phyloP scores from a whole-genome alignment of 306 rosid genomes.

The Sesbania bispinosa region DNA sequence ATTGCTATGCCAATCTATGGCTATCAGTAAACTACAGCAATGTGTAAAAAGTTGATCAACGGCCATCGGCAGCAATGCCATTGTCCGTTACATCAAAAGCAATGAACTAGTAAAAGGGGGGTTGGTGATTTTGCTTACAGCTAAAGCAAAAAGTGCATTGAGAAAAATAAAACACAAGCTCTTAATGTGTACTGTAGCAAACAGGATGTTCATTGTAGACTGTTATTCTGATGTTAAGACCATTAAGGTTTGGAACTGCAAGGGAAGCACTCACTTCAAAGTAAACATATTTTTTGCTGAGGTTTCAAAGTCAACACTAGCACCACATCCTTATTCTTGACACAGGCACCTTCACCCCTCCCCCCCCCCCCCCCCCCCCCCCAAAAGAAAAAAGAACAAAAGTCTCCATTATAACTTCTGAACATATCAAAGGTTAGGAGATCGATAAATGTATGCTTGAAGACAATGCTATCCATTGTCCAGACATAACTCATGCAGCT shows the following conservation, averaged over 20 bases:
- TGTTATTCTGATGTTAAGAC: neutral
- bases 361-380: neutral
- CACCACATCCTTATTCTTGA: neutral
- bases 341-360: neutral
- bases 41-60: constrained; percentile 12
- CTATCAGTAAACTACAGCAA: neutral
- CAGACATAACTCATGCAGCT: neutral
- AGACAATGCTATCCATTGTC: neutral
- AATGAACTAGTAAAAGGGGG: neutral
- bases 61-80: neutral
- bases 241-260: neutral
- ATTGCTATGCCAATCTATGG: constrained; percentile 7
- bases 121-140: neutral
- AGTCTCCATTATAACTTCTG: neutral
- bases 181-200: neutral
- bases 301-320: constrained; percentile 13
- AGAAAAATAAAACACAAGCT: constrained; percentile 14
- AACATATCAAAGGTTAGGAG: neutral
- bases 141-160: neutral
- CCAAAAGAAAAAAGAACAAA: no score
- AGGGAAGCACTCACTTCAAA: neutral
- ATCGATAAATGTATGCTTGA: neutral
- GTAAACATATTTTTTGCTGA: neutral
- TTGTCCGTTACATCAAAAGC: constrained; percentile 3
- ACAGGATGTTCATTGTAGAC: neutral